A percentile compares a stretch with the other conserved stretches of the same genome.
These are phyloP conservation scores for Cardamine resedifolia DNA, from an alignment of 345 rosid genomes.

Conservation along the genomic window DNA sequence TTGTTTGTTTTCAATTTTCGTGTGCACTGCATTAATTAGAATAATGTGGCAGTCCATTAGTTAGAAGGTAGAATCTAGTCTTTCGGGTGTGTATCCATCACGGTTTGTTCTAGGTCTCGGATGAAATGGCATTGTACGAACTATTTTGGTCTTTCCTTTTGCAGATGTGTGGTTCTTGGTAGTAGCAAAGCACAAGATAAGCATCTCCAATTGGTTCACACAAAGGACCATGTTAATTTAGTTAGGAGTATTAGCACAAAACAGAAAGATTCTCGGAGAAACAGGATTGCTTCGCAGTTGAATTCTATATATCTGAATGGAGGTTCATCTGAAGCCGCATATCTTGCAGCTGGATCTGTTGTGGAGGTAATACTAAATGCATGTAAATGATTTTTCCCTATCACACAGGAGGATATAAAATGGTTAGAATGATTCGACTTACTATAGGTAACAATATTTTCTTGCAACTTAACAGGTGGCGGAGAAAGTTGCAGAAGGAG, in stretches of 20 bases:
- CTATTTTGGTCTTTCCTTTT: conserved; percentile 17
- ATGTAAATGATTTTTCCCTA: background rate
- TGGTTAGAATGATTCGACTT: background rate
- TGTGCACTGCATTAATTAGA: background rate
- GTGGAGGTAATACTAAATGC: conserved; percentile 53
- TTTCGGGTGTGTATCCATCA: background rate
- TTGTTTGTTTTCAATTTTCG: background rate
- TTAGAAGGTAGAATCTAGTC: conserved; percentile 1
- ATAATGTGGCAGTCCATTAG: background rate
- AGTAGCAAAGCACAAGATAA: conserved; percentile 70
- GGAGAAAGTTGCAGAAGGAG: conserved; percentile 81
- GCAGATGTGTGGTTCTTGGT: conserved; percentile 72
- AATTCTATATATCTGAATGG: conserved; percentile 82
- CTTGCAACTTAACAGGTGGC: conserved; percentile 48
- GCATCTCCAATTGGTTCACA: conserved; percentile 58
- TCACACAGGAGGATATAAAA: background rate
- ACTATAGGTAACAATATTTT: background rate
- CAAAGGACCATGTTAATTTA: conserved; percentile 60
- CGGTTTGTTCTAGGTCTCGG: background rate
- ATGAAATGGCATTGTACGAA: background rate
- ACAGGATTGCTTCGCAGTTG: conserved; percentile 53
- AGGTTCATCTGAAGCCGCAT: conserved; percentile 85
- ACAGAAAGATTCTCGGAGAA: conserved; percentile 49
- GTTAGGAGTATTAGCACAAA: conserved; percentile 66
- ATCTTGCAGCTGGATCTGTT: conserved; percentile 87